Evolutionary conservation across 306 rosid genomes (phyloP).

Genomic region (Prunus salicina): DNA sequence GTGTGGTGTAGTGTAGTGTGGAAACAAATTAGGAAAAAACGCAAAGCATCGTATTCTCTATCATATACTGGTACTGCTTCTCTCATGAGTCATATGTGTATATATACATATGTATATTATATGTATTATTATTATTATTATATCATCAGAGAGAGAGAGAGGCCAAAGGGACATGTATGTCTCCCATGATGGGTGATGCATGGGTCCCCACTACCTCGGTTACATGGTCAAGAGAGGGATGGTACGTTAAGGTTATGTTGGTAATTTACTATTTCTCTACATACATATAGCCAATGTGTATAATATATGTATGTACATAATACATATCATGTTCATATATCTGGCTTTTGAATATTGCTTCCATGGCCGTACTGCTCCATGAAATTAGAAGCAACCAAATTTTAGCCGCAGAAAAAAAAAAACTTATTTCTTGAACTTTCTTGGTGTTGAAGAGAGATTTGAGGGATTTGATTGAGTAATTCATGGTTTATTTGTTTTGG

Average conservation of each 20-base stretch:
- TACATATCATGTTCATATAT: neutral
- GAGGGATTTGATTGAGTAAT: too few relatives aligned
- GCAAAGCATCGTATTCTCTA: slow-evolving; percentile 38
- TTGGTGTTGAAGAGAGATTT: too few relatives aligned
- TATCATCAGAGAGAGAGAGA: neutral
- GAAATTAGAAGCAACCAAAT: too few relatives aligned
- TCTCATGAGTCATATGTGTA: neutral
- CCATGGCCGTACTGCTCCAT: too few relatives aligned
- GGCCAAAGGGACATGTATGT: slow-evolving; percentile 48
- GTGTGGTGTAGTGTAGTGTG: neutral
- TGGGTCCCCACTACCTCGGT: slow-evolving; percentile 58
- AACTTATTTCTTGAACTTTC: too few relatives aligned
- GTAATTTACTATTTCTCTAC: slow-evolving; percentile 16
- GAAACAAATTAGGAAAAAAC: slow-evolving; percentile 30
- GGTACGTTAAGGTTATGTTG: slow-evolving; percentile 37
- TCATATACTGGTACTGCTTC: neutral
- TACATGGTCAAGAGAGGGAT: slow-evolving; percentile 48
- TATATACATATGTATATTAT: too few relatives aligned
- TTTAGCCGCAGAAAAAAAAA: too few relatives aligned
- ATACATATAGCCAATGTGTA: neutral
- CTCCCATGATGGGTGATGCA: slow-evolving; percentile 68
- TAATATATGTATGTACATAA: too few relatives aligned
- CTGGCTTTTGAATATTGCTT: neutral
- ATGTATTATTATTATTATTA: too few relatives aligned
- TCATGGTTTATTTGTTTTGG: too few relatives aligned